Conservation (phyloP, 345 rosid genomes). For the Euphorbia lathyris region DNA sequence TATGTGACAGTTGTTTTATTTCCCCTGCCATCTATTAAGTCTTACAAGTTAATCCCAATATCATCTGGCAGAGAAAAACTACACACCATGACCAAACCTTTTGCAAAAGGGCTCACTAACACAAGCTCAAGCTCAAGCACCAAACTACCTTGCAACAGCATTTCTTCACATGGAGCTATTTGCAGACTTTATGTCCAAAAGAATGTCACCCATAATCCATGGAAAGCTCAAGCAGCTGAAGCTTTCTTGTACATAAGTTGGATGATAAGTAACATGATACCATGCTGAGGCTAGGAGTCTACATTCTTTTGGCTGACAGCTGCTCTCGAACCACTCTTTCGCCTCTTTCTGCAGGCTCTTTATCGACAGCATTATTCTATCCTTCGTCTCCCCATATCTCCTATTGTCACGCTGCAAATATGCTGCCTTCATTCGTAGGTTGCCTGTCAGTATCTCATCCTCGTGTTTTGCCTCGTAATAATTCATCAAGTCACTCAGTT, state of each 20-base stretch:
- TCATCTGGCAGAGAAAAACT: too few species aligned
- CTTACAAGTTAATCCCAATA: too few species aligned
- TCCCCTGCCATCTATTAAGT: too few species aligned
- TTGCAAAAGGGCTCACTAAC: background rate
- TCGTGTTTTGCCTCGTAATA: slow-evolving; percentile 60
- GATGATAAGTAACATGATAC: slow-evolving; percentile 77
- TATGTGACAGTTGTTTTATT: too few species aligned
- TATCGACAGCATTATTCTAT: slow-evolving; percentile 51
- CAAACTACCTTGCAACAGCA: background rate
- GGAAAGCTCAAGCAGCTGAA: slow-evolving; percentile 69
- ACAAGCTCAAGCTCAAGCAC: background rate
- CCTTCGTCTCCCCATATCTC: slow-evolving; percentile 71
- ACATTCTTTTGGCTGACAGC: slow-evolving; percentile 38
- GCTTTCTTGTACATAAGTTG: slow-evolving; percentile 32
- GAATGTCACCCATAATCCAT: slow-evolving; percentile 66
- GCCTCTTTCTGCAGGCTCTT: slow-evolving; percentile 64
- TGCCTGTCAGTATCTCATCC: slow-evolving; percentile 90
- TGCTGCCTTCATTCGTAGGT: slow-evolving; percentile 47
- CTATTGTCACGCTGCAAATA: slow-evolving; percentile 77
- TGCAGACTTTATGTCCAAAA: slow-evolving; percentile 53
- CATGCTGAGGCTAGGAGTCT: slow-evolving; percentile 75
- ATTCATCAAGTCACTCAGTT: slow-evolving; percentile 54
- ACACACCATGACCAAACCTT: background rate
- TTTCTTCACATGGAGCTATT: slow-evolving; percentile 11
- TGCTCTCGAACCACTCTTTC: slow-evolving; percentile 61